A percentile compares a stretch with the other conserved stretches of the same genome.
These are phyloP conservation scores for Diatrype stigma DNA, from an alignment of 2,329 filamentous ascomycete genomes.

Conservation along the genomic window DNA sequence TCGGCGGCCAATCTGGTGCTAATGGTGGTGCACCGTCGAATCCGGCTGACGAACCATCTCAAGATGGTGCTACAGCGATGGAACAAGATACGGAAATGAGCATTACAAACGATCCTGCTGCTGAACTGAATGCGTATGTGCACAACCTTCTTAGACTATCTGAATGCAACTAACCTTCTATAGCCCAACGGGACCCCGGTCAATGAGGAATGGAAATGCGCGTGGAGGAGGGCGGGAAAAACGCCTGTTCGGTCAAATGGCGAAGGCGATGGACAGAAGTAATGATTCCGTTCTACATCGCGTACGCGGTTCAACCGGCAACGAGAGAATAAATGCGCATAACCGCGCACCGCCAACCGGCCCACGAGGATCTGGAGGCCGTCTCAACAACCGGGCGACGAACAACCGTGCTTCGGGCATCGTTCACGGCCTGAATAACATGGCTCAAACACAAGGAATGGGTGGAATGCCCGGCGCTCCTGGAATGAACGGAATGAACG, in stretches of 20 bases:
- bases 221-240: constrained; percentile 62
- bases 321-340: constrained; percentile 79
- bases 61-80: constrained; percentile 26
- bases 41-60: constrained; percentile 10
- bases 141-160: constrained; percentile 3
- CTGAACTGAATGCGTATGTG: constrained; percentile 57
- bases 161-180: constrained; percentile 35
- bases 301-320: constrained; percentile 66
- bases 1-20: constrained; percentile 60
- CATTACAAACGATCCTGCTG: constrained; percentile 42
- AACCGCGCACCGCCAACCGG: constrained; percentile 67
- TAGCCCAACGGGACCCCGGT: constrained; percentile 90
- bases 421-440: constrained; percentile 38
- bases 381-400: constrained; percentile 46
- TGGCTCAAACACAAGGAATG: constrained; percentile 38
- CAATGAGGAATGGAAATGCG: constrained; percentile 66
- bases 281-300: constrained; percentile 75
- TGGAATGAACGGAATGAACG: constrained; percentile 39
- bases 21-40: constrained; percentile 32
- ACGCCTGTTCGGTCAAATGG: constrained; percentile 80
- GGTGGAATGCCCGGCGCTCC: constrained; percentile 33
- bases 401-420: constrained; percentile 49
- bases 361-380: constrained; percentile 53
- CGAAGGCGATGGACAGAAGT: constrained; percentile 75
- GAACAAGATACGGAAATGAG: constrained; percentile 72